These are phyloP conservation scores for Acer saccharum DNA, from an alignment of 345 rosid species.

Conservation along the genomic window DNA sequence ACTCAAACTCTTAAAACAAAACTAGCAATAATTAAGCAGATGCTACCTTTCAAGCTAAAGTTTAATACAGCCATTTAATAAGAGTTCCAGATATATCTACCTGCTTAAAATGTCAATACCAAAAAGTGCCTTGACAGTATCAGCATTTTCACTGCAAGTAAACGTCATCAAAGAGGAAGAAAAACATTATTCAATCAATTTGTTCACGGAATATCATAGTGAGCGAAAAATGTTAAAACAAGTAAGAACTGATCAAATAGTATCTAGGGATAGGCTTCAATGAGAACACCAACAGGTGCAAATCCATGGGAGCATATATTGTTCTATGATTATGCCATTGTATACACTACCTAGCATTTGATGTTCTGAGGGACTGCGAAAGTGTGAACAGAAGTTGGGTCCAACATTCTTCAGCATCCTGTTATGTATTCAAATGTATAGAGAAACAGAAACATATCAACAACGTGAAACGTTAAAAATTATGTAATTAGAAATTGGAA, in stretches of 20 bases:
- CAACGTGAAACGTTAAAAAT: neutral
- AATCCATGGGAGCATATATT: neutral
- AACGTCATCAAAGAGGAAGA: neutral
- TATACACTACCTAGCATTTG: slow-evolving; percentile 48
- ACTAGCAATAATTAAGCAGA: neutral
- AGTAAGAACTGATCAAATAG: neutral
- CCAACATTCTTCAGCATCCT: slow-evolving; percentile 99
- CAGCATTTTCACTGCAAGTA: slow-evolving; percentile 62
- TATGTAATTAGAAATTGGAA: neutral
- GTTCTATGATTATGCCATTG: slow-evolving; percentile 3
- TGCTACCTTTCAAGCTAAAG: neutral
- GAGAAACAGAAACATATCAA: slow-evolving; percentile 15
- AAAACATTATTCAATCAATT: slow-evolving; percentile 7
- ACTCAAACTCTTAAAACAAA: neutral
- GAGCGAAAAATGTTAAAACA: neutral
- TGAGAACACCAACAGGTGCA: slow-evolving; percentile 4
- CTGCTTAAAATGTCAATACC: slow-evolving; percentile 89
- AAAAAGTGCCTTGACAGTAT: slow-evolving; percentile 74
- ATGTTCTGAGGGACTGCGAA: slow-evolving; percentile 80
- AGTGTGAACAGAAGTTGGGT: slow-evolving; percentile 88
- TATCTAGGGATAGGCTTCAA: neutral
- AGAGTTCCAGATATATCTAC: slow-evolving; percentile 34
- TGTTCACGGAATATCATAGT: neutral
- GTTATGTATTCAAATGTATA: slow-evolving; percentile 25
- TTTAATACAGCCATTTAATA: neutral